Percentiles rank a stretch among this genome's conserved stretches.
These are phyloP conservation scores for Purpureocillium lavendulum DNA, from an alignment of 2,329 filamentous ascomycete species.

Conservation along the genomic window DNA sequence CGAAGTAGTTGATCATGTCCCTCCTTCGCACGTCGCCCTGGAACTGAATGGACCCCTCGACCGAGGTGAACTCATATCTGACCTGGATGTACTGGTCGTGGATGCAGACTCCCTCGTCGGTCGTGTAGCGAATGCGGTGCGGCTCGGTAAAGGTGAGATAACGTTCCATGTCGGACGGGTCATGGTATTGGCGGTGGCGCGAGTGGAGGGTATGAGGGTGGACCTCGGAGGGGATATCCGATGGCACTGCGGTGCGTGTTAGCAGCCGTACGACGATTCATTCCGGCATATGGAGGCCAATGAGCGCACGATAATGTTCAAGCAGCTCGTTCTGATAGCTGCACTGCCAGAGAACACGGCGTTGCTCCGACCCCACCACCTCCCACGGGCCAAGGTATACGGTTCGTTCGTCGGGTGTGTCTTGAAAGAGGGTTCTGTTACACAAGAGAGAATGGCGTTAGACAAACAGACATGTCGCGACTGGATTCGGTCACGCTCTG, in stretches of 20 bases:
- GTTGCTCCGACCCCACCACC: constrained; percentile 36
- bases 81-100: constrained; percentile 40
- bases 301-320: constrained; percentile 38
- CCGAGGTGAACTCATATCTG: constrained; percentile 41
- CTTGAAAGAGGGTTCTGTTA: constrained; percentile 40
- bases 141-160: constrained; percentile 38
- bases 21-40: constrained; percentile 39
- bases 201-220: constrained; percentile 42
- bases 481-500: neutral
- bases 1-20: constrained; percentile 41
- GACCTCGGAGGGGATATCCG: constrained; percentile 33
- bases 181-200: constrained; percentile 40
- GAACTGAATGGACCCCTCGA: constrained; percentile 38
- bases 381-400: constrained; percentile 47
- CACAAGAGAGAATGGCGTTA: constrained; percentile 8
- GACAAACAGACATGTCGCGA: constrained; percentile 11
- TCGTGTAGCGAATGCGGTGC: constrained; percentile 39
- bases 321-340: constrained; percentile 43
- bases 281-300: neutral
- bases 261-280: constrained; percentile 2
- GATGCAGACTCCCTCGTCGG: constrained; percentile 34
- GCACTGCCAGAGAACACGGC: constrained; percentile 43
- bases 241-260: constrained; percentile 28
- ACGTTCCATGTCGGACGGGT: constrained; percentile 40
- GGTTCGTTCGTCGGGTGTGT: constrained; percentile 38